These are phyloP conservation scores for Coffea eugenioides DNA, from an alignment of 257 asterid genomes.

Conservation along the genomic window DNA sequence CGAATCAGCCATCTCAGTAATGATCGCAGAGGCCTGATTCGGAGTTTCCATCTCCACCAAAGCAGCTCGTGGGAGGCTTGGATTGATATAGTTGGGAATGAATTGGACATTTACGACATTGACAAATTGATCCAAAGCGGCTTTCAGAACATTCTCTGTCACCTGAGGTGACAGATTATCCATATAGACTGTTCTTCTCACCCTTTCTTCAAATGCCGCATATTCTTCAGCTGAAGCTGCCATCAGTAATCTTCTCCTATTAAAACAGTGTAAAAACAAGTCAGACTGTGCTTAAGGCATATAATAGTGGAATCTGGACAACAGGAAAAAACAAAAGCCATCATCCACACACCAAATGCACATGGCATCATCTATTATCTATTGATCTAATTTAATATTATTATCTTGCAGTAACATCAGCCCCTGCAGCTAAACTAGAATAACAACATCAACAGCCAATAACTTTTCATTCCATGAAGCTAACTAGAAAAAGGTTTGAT, in stretches of 20 bases:
- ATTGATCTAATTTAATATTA: not conserved
- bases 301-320: not conserved
- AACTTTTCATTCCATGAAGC: not conserved
- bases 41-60: slow-evolving; percentile 71
- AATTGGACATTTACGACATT: slow-evolving; percentile 52
- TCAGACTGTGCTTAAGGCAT: not conserved
- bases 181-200: slow-evolving; percentile 53
- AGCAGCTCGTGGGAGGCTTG: slow-evolving; percentile 50
- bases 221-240: slow-evolving; percentile 43
- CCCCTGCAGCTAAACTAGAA: not conserved
- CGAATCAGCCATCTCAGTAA: slow-evolving; percentile 30
- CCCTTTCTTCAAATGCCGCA: slow-evolving; percentile 61
- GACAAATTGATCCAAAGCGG: slow-evolving; percentile 77
- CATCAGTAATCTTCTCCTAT: slow-evolving; percentile 24
- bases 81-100: slow-evolving; percentile 49
- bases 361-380: not conserved
- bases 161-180: slow-evolving; percentile 63
- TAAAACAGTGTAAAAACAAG: not conserved
- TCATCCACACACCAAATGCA: not conserved
- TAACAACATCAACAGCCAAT: not conserved
- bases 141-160: slow-evolving; percentile 53
- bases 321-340: not conserved
- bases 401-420: not conserved
- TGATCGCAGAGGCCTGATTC: slow-evolving; percentile 43
- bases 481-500: too few species aligned